Conservation (phyloP, 768 basidiomycete genomes). For the Russula virescens region DNA sequence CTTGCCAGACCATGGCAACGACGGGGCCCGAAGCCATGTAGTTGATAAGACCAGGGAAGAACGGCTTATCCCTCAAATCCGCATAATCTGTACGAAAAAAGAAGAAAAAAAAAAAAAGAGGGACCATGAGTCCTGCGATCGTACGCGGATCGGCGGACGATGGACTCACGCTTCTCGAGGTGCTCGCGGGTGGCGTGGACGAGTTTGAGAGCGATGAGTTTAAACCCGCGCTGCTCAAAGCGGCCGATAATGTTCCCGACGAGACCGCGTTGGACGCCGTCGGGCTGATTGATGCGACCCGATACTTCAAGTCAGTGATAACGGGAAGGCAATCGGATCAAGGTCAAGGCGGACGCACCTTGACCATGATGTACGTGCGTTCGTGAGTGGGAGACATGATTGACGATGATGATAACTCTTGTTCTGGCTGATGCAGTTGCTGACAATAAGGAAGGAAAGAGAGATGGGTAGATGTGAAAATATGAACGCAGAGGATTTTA, state of each 20-base stretch:
- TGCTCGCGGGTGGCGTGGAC: conserved; percentile 72
- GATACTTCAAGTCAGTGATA: neutral
- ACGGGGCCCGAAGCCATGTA: conserved; percentile 98
- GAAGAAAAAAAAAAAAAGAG: neutral
- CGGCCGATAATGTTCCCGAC: conserved; percentile 92
- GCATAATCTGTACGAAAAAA: conserved; percentile 68
- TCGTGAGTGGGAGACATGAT: conserved; percentile 62
- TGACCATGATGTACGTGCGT: conserved; percentile 99
- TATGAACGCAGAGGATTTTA: conserved; percentile 29
- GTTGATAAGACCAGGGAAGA: conserved; percentile 94
- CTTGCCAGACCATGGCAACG: conserved; percentile 94
- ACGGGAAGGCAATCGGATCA: too few relatives aligned
- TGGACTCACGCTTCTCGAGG: conserved; percentile 75
- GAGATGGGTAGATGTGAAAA: conserved; percentile 25
- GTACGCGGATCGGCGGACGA: neutral
- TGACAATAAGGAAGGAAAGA: conserved; percentile 30
- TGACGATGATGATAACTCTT: conserved; percentile 11
- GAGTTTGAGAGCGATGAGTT: conserved; percentile 93
- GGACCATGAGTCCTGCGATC: neutral
- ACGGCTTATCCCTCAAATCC: conserved; percentile 88
- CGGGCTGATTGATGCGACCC: conserved; percentile 56
- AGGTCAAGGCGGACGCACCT: conserved; percentile 45
- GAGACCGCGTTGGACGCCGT: conserved; percentile 96
- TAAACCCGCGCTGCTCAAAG: conserved; percentile 98
- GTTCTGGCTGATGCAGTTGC: conserved; percentile 20